These are phyloP conservation scores for Monilinia laxa DNA, from an alignment of 2,329 filamentous ascomycete genomes.

Conservation along the genomic window DNA sequence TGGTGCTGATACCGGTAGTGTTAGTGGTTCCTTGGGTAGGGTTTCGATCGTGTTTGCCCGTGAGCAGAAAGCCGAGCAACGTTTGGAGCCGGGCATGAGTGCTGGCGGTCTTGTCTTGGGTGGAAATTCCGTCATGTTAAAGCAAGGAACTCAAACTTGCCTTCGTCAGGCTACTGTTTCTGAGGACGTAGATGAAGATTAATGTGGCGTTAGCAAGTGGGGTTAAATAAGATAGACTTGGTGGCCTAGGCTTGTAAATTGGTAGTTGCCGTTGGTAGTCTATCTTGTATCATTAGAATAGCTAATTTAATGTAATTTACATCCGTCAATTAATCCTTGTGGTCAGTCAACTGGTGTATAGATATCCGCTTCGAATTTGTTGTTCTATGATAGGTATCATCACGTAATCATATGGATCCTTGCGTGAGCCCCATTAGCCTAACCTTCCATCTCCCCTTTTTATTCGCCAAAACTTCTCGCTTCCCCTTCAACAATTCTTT, in stretches of 20 bases:
- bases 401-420: neutral
- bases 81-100: neutral
- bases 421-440: neutral
- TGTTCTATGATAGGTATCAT: too few relatives aligned
- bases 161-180: neutral
- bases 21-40: neutral
- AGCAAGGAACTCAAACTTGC: neutral
- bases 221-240: neutral
- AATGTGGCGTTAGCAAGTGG: neutral
- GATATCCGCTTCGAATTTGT: too few relatives aligned
- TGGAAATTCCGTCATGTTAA: neutral
- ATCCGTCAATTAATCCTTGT: too few relatives aligned
- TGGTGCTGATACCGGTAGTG: neutral
- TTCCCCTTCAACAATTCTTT: too few relatives aligned
- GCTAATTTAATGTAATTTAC: neutral
- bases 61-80: neutral
- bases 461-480: neutral
- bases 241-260: neutral
- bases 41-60: neutral
- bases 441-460: neutral
- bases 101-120: neutral
- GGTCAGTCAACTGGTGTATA: too few relatives aligned
- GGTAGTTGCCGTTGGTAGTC: neutral
- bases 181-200: neutral
- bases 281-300: neutral